Conservation (phyloP, 345 rosid species). For the Trapa bicornis region DNA sequence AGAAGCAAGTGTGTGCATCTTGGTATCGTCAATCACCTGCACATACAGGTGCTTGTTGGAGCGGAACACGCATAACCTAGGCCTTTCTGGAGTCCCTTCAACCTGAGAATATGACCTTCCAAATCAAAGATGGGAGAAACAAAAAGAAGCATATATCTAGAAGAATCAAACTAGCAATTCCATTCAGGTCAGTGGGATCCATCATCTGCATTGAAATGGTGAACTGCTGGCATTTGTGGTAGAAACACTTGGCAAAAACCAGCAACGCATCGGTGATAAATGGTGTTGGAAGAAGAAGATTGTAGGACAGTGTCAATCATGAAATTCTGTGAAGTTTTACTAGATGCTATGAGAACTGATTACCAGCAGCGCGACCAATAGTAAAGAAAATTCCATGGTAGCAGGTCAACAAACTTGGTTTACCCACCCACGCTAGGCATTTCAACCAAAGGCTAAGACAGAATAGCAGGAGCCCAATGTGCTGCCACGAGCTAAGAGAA, state of each 20-base stretch:
- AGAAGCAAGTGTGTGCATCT: conserved; percentile 94
- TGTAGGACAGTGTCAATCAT: background rate
- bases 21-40: conserved; percentile 91
- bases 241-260: background rate
- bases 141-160: background rate
- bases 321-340: background rate
- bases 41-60: conserved; percentile 87
- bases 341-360: background rate
- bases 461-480: background rate
- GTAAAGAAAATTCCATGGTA: too few relatives aligned
- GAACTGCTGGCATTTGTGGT: background rate
- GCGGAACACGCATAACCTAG: conserved; percentile 65
- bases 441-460: background rate
- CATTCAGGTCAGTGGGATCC: background rate
- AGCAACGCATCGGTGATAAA: background rate
- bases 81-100: conserved; percentile 80
- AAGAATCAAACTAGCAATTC: background rate
- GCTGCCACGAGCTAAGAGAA: background rate
- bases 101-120: conserved; percentile 26
- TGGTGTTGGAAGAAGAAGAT: background rate
- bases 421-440: background rate
- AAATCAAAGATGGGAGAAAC: background rate
- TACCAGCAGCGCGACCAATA: background rate
- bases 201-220: background rate
- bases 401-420: too few relatives aligned